Evolutionary conservation across 768 basidiomycete species (phyloP).

Genomic region (Calocybe gangraenosa): DNA sequence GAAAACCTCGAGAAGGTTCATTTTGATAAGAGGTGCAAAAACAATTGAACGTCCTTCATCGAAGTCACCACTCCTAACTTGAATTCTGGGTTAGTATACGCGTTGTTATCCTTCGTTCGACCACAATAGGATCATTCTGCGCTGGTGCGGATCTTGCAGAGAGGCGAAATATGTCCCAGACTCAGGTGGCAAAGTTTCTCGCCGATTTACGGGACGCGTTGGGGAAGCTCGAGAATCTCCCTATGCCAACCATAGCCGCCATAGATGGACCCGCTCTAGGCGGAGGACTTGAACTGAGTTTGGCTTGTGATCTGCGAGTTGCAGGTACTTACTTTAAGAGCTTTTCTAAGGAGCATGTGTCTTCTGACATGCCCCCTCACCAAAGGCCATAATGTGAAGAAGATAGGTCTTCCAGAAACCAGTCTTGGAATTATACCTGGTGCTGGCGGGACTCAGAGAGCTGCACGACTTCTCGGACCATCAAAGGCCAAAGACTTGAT

Average conservation of each 20-base stretch:
- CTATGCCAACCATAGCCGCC: conserved; percentile 87
- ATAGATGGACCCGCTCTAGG: conserved; percentile 93
- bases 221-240: conserved; percentile 71
- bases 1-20: conserved; percentile 64
- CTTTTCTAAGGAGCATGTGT: neutral
- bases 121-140: conserved; percentile 78
- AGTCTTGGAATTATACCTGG: conserved; percentile 83
- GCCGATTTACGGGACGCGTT: conserved; percentile 68
- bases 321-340: conserved; percentile 52
- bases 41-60: too few species aligned
- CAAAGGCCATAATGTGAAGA: conserved; percentile 62
- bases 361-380: neutral
- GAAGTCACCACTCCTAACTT: too few species aligned
- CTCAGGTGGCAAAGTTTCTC: conserved; percentile 76
- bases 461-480: conserved; percentile 70
- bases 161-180: conserved; percentile 73
- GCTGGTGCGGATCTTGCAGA: conserved; percentile 90
- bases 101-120: conserved; percentile 79
- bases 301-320: conserved; percentile 88
- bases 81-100: too few species aligned
- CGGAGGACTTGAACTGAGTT: conserved; percentile 84
- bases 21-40: conserved; percentile 56
- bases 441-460: conserved; percentile 85
- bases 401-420: conserved; percentile 85
- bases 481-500: conserved; percentile 85